A percentile compares a stretch with the other conserved stretches of the same genome.
Conservation (phyloP, 192 early-diverging fungal species). For the Umbelopsis isabellina region DNA sequence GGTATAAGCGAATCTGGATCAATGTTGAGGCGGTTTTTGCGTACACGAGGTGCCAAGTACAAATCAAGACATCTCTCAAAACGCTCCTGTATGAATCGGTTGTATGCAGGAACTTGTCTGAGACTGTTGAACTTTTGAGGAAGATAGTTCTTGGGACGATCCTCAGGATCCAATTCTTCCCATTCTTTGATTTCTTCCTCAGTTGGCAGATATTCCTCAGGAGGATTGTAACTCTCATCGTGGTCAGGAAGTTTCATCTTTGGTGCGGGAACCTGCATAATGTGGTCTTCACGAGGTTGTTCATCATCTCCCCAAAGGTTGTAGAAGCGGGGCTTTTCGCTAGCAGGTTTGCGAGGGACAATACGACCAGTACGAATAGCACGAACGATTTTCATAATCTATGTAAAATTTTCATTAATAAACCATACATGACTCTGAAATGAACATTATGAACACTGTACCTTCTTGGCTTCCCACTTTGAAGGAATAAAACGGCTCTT, state of each 20-base stretch:
- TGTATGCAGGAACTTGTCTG: conserved; percentile 86
- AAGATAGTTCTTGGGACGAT: conserved; percentile 67
- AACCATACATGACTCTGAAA: neutral
- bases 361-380: conserved; percentile 91
- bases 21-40: conserved; percentile 84
- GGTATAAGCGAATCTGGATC: conserved; percentile 94
- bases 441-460: conserved; percentile 24
- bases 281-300: conserved; percentile 58
- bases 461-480: conserved; percentile 89
- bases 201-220: conserved; percentile 88
- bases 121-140: conserved; percentile 76
- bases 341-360: conserved; percentile 60
- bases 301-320: conserved; percentile 86
- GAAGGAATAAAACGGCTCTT: conserved; percentile 96
- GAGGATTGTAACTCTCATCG: conserved; percentile 97
- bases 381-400: conserved; percentile 97
- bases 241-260: conserved; percentile 88
- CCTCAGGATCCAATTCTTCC: conserved; percentile 78
- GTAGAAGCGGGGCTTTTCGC: conserved; percentile 73
- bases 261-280: conserved; percentile 88
- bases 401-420: neutral
- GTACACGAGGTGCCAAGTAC: conserved; percentile 91
- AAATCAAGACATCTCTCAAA: conserved; percentile 97
- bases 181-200: conserved; percentile 81
- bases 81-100: conserved; percentile 89